Percentiles rank a stretch among this genome's conserved stretches.
phyloP scores from a whole-genome alignment of 306 rosid genomes.

The Quercus wislizeni region DNA sequence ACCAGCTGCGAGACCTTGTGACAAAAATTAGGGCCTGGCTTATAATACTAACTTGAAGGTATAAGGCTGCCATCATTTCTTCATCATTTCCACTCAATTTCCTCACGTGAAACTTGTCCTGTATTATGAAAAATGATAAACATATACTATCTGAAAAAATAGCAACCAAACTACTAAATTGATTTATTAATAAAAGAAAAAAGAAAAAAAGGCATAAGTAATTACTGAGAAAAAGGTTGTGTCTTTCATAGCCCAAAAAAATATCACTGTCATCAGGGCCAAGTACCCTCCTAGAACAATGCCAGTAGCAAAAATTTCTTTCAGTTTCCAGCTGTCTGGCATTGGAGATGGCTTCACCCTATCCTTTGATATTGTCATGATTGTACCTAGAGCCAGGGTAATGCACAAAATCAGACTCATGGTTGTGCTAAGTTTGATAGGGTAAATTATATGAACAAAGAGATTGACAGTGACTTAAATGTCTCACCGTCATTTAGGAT shows the following conservation, averaged over 20 bases:
- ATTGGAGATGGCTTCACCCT: conserved; percentile 92
- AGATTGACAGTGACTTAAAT: conserved; percentile 3
- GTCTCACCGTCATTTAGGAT: conserved; percentile 88
- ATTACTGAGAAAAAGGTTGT: conserved; percentile 79
- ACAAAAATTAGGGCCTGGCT: conserved; percentile 97
- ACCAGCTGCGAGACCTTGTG: conserved; percentile 98
- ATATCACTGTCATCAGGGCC: conserved; percentile 94
- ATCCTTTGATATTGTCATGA: conserved; percentile 98
- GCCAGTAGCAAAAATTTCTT: conserved; percentile 96
- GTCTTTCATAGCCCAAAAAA: conserved; percentile 76
- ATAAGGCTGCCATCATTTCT: conserved; percentile 94
- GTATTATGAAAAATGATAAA: conserved; percentile 22
- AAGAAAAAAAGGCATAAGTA: neutral
- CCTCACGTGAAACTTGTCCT: conserved; percentile 63
- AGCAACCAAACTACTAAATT: neutral
- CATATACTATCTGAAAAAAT: neutral
- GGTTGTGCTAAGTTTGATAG: conserved; percentile 1
- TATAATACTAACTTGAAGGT: conserved; percentile 97
- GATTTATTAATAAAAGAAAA: neutral
- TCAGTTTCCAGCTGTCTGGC: conserved; percentile 97
- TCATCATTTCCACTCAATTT: conserved; percentile 9
- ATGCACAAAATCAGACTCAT: conserved; percentile 20
- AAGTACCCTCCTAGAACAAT: conserved; percentile 91
- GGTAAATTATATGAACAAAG: neutral
- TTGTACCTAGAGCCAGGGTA: conserved; percentile 58